phyloP scores from a whole-genome alignment of 2,329 filamentous ascomycete genomes.

The Mycosphaerella sp. region DNA sequence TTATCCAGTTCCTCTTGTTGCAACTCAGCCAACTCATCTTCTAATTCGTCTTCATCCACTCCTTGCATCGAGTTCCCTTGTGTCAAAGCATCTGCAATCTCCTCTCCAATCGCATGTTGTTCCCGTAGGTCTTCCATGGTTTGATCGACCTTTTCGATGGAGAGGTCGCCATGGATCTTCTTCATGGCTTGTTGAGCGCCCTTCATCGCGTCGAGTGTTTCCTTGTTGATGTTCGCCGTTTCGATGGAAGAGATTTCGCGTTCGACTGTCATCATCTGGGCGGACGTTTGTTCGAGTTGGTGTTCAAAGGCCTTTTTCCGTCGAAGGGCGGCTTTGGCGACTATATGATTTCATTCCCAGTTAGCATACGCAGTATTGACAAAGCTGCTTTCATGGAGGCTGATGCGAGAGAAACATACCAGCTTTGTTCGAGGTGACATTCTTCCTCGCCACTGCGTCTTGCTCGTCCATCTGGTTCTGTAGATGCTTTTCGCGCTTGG shows the following conservation, averaged over 20 bases:
- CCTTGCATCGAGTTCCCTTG: slow-evolving; percentile 58
- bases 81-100: slow-evolving; percentile 82
- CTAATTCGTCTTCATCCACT: slow-evolving; percentile 81
- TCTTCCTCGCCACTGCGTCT: slow-evolving; percentile 79
- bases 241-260: slow-evolving; percentile 96
- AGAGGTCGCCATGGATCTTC: slow-evolving; percentile 82
- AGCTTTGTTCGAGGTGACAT: slow-evolving; percentile 81
- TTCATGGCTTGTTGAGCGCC: slow-evolving; percentile 86
- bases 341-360: slow-evolving; percentile 43
- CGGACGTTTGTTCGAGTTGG: slow-evolving; percentile 80
- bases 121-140: slow-evolving; percentile 92
- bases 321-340: slow-evolving; percentile 80
- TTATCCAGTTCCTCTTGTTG: slow-evolving; percentile 92
- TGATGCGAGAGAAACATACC: slow-evolving; percentile 47
- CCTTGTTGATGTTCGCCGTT: slow-evolving; percentile 96
- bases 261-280: slow-evolving; percentile 87
- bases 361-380: background rate
- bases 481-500: slow-evolving; percentile 89
- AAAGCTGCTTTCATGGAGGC: background rate
- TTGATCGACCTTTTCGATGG: slow-evolving; percentile 88
- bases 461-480: slow-evolving; percentile 91
- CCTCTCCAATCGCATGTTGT: slow-evolving; percentile 86
- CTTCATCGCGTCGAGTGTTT: slow-evolving; percentile 92
- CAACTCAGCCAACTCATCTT: slow-evolving; percentile 75
- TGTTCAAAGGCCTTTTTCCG: slow-evolving; percentile 94